Evolutionary conservation across 1,139 yeast species (phyloP).

Genomic region (Debaryomyces sp.): DNA sequence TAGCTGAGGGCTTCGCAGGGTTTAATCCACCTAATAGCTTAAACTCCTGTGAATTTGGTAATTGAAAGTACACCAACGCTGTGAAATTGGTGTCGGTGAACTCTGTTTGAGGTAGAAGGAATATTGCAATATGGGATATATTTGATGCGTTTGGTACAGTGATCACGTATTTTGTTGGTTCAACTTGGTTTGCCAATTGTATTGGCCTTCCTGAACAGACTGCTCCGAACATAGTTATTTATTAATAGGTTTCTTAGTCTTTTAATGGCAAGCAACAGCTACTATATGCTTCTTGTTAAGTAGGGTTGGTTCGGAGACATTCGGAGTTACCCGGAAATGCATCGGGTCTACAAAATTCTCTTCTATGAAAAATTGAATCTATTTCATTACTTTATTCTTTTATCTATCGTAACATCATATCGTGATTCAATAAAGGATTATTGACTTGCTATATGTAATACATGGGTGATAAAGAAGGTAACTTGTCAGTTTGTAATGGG

Average conservation of each 20-base stretch:
- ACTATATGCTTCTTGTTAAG: neutral
- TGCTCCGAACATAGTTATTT: constrained; percentile 51
- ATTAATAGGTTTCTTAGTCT: neutral
- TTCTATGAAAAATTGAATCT: neutral
- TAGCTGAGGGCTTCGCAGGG: constrained; percentile 83
- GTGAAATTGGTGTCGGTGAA: constrained; percentile 68
- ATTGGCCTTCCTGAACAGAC: constrained; percentile 61
- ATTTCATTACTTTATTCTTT: neutral
- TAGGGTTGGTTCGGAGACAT: neutral
- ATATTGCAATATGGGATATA: constrained; percentile 73
- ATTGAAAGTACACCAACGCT: constrained; percentile 86
- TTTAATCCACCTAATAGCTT: constrained; percentile 78
- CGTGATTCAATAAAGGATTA: constrained; percentile 13
- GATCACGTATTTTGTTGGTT: constrained; percentile 63
- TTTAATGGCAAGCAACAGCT: neutral
- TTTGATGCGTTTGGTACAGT: constrained; percentile 61
- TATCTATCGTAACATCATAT: constrained; percentile 1
- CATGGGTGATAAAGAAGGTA: constrained; percentile 30
- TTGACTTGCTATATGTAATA: constrained; percentile 8
- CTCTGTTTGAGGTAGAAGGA: constrained; percentile 68
- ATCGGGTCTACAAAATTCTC: neutral
- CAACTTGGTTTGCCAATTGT: constrained; percentile 63
- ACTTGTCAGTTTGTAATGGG: constrained; percentile 12
- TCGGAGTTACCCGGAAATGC: constrained; percentile 10
- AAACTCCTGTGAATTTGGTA: constrained; percentile 71